phyloP scores from a whole-genome alignment of 352 stramenopile genomes.

The Pythium aristosporum region DNA sequence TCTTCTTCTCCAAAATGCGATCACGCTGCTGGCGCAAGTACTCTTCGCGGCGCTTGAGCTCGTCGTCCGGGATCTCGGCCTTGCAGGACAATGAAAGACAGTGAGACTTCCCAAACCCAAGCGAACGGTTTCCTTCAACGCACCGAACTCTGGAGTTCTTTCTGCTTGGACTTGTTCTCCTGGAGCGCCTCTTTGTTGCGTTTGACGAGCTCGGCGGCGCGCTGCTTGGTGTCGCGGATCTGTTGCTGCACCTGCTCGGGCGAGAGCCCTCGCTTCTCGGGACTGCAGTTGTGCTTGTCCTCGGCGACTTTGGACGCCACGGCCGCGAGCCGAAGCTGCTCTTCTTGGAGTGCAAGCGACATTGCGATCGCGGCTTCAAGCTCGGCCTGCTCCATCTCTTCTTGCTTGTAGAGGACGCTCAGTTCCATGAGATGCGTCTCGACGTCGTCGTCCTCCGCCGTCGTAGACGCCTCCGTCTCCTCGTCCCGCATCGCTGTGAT shows the following conservation, averaged over 20 bases:
- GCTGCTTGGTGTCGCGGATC: conserved; percentile 66
- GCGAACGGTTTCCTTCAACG: not conserved
- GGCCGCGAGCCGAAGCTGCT: conserved; percentile 57
- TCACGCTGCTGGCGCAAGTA: conserved; percentile 77
- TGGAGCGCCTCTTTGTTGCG: conserved; percentile 74
- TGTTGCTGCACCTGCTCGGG: conserved; percentile 56
- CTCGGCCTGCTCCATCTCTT: conserved; percentile 85
- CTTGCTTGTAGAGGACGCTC: conserved; percentile 83
- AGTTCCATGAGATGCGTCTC: conserved; percentile 83
- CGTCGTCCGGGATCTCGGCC: conserved; percentile 65
- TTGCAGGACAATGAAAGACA: conserved; percentile 4
- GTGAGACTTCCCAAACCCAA: too few species aligned
- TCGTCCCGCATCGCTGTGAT: conserved; percentile 79
- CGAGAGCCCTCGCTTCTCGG: conserved; percentile 35
- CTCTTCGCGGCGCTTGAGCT: conserved; percentile 72
- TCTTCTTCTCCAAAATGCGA: conserved; percentile 82
- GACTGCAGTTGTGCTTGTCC: conserved; percentile 51
- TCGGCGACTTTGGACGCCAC: conserved; percentile 59
- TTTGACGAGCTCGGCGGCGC: conserved; percentile 70
- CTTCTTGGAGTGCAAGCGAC: conserved; percentile 68
- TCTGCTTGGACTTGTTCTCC: conserved; percentile 66
- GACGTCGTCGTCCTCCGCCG: conserved; percentile 11
- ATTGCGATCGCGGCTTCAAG: conserved; percentile 77
- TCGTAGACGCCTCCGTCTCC: conserved; percentile 20
- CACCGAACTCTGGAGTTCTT: conserved; percentile 49